Conservation (phyloP, 805 yeast species). For the Metschnikowia noctiluminum region DNA sequence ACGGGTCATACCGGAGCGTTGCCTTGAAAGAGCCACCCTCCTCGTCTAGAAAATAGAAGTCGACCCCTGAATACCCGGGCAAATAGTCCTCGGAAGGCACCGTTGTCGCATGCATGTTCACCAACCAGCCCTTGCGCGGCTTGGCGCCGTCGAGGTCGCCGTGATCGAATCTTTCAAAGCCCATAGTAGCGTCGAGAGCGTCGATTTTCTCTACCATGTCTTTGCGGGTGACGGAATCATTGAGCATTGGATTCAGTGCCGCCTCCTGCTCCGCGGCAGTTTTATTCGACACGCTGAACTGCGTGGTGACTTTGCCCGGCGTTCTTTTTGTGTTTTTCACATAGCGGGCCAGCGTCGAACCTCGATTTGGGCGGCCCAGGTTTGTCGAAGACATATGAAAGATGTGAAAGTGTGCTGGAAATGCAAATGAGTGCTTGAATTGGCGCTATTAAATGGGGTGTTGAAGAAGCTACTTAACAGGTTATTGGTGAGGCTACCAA, state of each 20-base stretch:
- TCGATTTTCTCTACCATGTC: slow-evolving; percentile 62
- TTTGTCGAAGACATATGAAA: slow-evolving; percentile 6
- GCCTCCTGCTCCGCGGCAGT: slow-evolving; percentile 12
- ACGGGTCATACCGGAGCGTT: slow-evolving; percentile 80
- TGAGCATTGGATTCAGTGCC: slow-evolving; percentile 34
- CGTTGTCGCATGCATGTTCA: slow-evolving; percentile 89
- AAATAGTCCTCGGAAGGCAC: slow-evolving; percentile 54
- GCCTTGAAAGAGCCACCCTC: slow-evolving; percentile 96
- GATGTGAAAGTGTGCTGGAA: background rate
- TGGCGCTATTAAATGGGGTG: no score
- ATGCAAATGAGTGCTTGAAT: no score
- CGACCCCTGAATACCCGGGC: slow-evolving; percentile 85
- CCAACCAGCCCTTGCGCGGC: slow-evolving; percentile 79
- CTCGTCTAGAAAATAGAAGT: slow-evolving; percentile 89
- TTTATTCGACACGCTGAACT: slow-evolving; percentile 12
- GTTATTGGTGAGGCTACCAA: no score
- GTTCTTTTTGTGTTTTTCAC: slow-evolving; percentile 36
- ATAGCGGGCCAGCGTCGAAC: slow-evolving; percentile 51
- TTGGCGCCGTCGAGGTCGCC: slow-evolving; percentile 54
- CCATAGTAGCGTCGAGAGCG: slow-evolving; percentile 76
- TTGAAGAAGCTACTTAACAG: no score
- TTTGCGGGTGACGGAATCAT: slow-evolving; percentile 40
- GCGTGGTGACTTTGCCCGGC: slow-evolving; percentile 18
- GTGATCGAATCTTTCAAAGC: slow-evolving; percentile 73
- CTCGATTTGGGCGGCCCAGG: slow-evolving; percentile 23